Evolutionary conservation across 176 grass and related monocot genomes (phyloP).

Genomic region (Chloris gayana): DNA sequence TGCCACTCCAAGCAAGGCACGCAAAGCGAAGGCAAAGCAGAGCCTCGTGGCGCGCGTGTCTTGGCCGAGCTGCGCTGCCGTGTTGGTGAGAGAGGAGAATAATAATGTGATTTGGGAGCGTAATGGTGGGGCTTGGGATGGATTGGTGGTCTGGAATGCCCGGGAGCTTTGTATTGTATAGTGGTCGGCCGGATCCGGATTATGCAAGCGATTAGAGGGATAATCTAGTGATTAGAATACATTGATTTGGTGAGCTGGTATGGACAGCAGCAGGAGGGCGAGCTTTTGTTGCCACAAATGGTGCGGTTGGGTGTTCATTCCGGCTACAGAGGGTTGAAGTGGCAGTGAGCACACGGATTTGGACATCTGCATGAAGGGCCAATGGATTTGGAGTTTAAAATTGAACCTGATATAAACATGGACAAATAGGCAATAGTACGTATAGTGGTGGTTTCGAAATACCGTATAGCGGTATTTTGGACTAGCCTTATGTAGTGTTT

Average conservation of each 20-base stretch:
- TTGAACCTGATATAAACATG: background rate
- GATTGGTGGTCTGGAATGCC: conserved; percentile 32
- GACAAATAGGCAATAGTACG: too few species aligned
- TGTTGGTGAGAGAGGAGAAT: conserved; percentile 1
- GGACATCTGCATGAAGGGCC: background rate
- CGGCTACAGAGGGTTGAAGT: background rate
- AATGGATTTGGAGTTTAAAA: background rate
- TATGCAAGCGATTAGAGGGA: background rate
- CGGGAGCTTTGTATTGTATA: background rate
- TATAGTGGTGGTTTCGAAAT: too few species aligned
- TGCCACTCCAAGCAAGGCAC: background rate
- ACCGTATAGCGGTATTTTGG: too few species aligned
- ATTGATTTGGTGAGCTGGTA: background rate
- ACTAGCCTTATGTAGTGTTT: too few species aligned
- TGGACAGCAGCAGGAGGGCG: background rate
- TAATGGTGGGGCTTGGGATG: conserved; percentile 11
- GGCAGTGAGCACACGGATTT: conserved; percentile 16
- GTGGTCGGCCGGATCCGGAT: background rate
- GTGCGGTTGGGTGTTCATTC: background rate
- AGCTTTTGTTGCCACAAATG: conserved; percentile 39
- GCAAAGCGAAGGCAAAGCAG: background rate
- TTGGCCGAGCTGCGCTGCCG: background rate
- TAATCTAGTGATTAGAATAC: background rate
- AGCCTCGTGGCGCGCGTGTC: conserved; percentile 22
- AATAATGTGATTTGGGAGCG: conserved; percentile 4